Evolutionary conservation across 805 yeast genomes (phyloP).

Genomic region (Brettanomyces custersianus): DNA sequence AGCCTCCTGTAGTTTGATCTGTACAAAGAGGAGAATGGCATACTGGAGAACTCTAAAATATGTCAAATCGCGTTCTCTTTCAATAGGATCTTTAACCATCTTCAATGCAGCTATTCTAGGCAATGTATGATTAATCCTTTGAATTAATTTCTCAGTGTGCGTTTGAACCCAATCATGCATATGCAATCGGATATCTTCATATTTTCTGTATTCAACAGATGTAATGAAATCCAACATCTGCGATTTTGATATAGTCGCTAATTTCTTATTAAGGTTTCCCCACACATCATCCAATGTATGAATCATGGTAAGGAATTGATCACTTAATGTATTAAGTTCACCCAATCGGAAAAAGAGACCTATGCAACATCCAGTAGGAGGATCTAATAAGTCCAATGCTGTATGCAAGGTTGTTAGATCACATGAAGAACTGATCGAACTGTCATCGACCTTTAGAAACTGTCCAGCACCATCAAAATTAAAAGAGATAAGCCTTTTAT

Average conservation of each 20-base stretch:
- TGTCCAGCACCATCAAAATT: conserved; percentile 3
- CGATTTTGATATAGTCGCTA: not conserved
- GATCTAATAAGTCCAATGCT: conserved; percentile 5
- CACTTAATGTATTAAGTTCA: conserved; percentile 9
- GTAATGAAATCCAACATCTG: not conserved
- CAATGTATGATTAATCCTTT: conserved; percentile 9
- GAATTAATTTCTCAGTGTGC: conserved; percentile 7
- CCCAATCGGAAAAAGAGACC: conserved; percentile 14
- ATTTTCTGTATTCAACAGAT: conserved; percentile 6
- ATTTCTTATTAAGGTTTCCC: not conserved
- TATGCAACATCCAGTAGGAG: conserved; percentile 13
- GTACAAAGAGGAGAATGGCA: conserved; percentile 1
- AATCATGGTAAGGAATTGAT: conserved; percentile 6
- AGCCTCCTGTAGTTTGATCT: conserved; percentile 2
- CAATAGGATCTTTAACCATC: not conserved
- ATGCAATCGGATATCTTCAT: conserved; percentile 11
- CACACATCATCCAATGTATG: not conserved
- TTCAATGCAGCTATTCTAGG: conserved; percentile 8
- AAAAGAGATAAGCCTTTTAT: conserved; percentile 7
- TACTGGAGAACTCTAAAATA: conserved; percentile 3
- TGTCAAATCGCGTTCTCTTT: conserved; percentile 2
- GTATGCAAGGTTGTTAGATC: not conserved
- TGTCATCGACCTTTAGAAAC: not conserved
- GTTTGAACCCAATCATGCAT: conserved; percentile 20
- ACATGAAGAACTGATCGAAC: not conserved